These are phyloP conservation scores for Debaryomyces robertsiae DNA, from an alignment of 1,139 yeast species.

Conservation along the genomic window DNA sequence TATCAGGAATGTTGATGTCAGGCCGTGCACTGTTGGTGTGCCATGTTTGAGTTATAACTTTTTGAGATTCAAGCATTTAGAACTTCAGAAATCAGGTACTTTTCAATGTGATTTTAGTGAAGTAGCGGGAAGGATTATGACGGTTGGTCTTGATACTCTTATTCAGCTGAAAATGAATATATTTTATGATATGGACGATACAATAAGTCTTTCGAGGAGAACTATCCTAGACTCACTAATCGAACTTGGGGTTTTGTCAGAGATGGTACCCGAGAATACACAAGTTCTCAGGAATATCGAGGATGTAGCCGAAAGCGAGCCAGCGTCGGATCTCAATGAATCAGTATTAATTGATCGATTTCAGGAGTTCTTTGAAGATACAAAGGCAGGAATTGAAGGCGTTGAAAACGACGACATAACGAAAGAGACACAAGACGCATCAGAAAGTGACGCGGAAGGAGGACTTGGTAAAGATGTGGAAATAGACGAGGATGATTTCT, in stretches of 20 bases:
- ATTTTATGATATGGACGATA: not conserved
- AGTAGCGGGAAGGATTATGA: conserved; percentile 7
- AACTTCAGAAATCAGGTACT: not conserved
- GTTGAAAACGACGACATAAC: conserved; percentile 13
- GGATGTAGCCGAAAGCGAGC: not conserved
- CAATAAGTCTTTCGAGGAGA: conserved; percentile 10
- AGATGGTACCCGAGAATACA: conserved; percentile 6
- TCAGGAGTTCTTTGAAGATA: conserved; percentile 16
- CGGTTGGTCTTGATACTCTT: conserved; percentile 5
- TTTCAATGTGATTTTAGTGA: not conserved
- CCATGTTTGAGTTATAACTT: conserved; percentile 10
- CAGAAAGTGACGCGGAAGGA: conserved; percentile 18
- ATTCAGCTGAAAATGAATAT: not conserved
- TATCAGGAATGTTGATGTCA: not conserved
- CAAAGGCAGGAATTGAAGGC: conserved; percentile 14
- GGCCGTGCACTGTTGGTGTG: conserved; percentile 3
- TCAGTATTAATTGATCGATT: conserved; percentile 13
- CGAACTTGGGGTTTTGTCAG: conserved; percentile 5
- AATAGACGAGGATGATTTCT: conserved; percentile 64
- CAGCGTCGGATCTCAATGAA: conserved; percentile 10
- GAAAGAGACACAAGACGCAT: conserved; percentile 12
- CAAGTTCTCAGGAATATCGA: conserved; percentile 1
- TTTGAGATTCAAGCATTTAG: conserved; percentile 5
- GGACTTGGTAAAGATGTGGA: conserved; percentile 21
- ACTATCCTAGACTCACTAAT: conserved; percentile 12